Evolutionary conservation across 805 yeast genomes (phyloP), one percentile per base, ranked within the genome.

Genomic region (Starmerella potacharoeniae): DNA sequence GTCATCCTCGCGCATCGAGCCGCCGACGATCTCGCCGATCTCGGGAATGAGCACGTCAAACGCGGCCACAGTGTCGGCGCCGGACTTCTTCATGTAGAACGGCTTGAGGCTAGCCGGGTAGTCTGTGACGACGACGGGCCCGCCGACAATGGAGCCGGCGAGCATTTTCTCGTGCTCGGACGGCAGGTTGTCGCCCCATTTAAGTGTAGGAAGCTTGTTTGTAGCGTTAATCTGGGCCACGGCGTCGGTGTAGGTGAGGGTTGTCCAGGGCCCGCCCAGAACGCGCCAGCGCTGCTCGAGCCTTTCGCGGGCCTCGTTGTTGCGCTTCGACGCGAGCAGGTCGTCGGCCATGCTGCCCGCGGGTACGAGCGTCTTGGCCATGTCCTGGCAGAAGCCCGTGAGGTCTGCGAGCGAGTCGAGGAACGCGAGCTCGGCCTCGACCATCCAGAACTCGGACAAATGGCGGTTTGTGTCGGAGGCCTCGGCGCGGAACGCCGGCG

Each of bases 401-500:
- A 93, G 69, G 57, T 83, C 84, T 4, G 66, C 65, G 6, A 90
- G 68, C 5, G 75, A 73, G 8, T 64, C 63, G 1, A 84, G 69
- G 67, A 85, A 86, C 8, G 87, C 81, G 22, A 88, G 69, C 66
- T 93, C 99, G 0, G 89, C 95, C 68, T 93, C 99, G 2, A 93
- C 70, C 97, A 93, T 90, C 97, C 97, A 93, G 68, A 93, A 93
- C 68, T 93, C 99, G 56, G 91, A 79, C 56, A 93, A 70, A 68
- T 93, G 99, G 51, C 98, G 76, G 63, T 82, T 86, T 0, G 99
- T 93, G 65, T 88, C 90, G 55, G 95, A 84, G 51, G 78, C 78
- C 65, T 93, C 99, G 0, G 98, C 97, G 59, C 99, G 75, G 67
- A 93, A 93, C 55, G 96, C 87, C 1, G 98, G 98, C 0, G 89